phyloP scores from a whole-genome alignment of 768 basidiomycete species.

The Serendipita indica region DNA sequence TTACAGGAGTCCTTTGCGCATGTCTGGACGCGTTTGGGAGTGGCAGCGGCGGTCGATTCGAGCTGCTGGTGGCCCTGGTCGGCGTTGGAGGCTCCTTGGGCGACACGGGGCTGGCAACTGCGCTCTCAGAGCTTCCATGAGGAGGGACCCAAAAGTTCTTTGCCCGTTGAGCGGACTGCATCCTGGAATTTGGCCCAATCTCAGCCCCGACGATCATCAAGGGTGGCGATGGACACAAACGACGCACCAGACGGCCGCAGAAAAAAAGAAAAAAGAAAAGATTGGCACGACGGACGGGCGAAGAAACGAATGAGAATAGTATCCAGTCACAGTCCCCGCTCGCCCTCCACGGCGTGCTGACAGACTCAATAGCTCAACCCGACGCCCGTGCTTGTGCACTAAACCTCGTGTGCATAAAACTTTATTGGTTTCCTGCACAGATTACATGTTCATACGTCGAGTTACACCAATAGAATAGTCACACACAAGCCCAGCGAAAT shows the following conservation, averaged over 20 bases:
- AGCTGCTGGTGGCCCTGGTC: background rate
- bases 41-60: background rate
- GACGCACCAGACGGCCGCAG: background rate
- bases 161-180: background rate
- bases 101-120: background rate
- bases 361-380: too few relatives aligned
- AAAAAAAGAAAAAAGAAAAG: slow-evolving; percentile 5
- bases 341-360: too few relatives aligned
- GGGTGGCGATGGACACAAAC: background rate
- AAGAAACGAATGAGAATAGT: slow-evolving; percentile 8
- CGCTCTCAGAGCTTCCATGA: background rate
- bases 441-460: too few relatives aligned
- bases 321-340: background rate
- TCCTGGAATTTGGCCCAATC: background rate
- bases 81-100: background rate
- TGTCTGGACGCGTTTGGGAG: background rate
- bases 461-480: too few relatives aligned
- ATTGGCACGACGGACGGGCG: background rate
- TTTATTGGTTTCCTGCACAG: too few relatives aligned
- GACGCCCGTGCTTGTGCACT: background rate
- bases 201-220: slow-evolving; percentile 6
- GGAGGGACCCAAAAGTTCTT: slow-evolving; percentile 9
- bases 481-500: too few relatives aligned
- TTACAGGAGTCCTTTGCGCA: background rate
- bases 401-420: slow-evolving; percentile 4